Conservation (phyloP, 2,329 filamentous ascomycete species). For the Curvularia spicifera region DNA sequence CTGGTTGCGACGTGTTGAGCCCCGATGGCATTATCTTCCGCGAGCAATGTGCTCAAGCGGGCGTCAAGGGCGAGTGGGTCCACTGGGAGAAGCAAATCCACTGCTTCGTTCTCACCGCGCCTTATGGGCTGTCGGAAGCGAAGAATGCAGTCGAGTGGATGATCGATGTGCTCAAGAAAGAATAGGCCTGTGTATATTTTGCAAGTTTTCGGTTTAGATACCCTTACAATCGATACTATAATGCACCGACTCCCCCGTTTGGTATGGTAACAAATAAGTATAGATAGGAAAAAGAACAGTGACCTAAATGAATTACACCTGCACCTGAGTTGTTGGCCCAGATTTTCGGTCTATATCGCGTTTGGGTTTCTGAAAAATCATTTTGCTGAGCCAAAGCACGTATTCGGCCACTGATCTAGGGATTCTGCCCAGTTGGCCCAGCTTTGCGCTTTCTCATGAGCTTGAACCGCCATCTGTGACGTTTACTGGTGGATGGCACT, state of each 20-base stretch:
- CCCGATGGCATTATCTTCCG: conserved; percentile 60
- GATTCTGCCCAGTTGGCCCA: neutral
- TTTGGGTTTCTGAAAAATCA: too few species aligned
- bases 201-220: neutral
- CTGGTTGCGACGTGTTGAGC: conserved; percentile 60
- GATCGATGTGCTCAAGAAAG: conserved; percentile 45
- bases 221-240: neutral
- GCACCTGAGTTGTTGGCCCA: neutral
- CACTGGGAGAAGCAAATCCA: conserved; percentile 68
- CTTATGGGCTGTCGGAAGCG: conserved; percentile 58
- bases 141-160: conserved; percentile 57
- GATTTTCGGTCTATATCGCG: too few species aligned
- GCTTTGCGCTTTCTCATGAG: neutral
- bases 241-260: neutral
- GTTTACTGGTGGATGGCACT: neutral
- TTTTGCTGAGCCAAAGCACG: neutral
- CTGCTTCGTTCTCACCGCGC: conserved; percentile 61
- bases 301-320: neutral
- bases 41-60: conserved; percentile 52
- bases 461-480: neutral
- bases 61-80: conserved; percentile 61
- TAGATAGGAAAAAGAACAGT: too few species aligned
- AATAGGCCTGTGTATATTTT: neutral
- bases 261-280: too few species aligned
- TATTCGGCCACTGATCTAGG: neutral